Conservation (phyloP, 768 basidiomycete species). For the Macrolepiota albuminosa region DNA sequence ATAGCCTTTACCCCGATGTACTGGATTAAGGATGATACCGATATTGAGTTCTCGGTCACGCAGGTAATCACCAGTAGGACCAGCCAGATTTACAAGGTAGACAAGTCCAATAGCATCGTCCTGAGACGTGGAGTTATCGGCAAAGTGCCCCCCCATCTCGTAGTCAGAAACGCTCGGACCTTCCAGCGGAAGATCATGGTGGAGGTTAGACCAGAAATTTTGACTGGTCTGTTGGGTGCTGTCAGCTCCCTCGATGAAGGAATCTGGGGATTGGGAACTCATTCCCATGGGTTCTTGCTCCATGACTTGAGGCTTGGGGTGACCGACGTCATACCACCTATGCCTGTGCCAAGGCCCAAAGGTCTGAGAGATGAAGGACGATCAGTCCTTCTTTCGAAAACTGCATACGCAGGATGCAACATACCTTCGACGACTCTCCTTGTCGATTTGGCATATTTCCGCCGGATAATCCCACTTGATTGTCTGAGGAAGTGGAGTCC, state of each 20-base stretch:
- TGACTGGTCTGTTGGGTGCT: not conserved
- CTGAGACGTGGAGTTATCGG: not conserved
- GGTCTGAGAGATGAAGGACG: not conserved
- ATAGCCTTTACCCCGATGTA: slow-evolving; percentile 35
- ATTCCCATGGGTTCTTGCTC: not conserved
- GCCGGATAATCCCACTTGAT: not conserved
- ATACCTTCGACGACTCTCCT: not conserved
- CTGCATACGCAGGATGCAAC: not conserved
- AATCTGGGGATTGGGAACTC: not conserved
- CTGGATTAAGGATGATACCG: slow-evolving; percentile 44
- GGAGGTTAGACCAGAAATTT: not conserved
- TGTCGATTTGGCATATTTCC: not conserved
- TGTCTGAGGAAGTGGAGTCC: not conserved
- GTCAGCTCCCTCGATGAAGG: not conserved
- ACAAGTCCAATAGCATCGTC: slow-evolving; percentile 33
- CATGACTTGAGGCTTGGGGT: not conserved
- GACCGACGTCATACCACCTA: too few relatives aligned
- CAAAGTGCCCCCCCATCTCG: not conserved
- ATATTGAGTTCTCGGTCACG: slow-evolving; percentile 44
- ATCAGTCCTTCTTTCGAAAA: not conserved
- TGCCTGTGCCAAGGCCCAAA: not conserved
- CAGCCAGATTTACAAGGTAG: slow-evolving; percentile 32
- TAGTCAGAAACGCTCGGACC: not conserved
- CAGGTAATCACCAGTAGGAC: slow-evolving; percentile 22
- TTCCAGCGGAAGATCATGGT: not conserved